Percentiles rank a stretch among this genome's conserved stretches.
Conservation (phyloP, 2,329 filamentous ascomycete species). For the Cladophialophora yegresii region DNA sequence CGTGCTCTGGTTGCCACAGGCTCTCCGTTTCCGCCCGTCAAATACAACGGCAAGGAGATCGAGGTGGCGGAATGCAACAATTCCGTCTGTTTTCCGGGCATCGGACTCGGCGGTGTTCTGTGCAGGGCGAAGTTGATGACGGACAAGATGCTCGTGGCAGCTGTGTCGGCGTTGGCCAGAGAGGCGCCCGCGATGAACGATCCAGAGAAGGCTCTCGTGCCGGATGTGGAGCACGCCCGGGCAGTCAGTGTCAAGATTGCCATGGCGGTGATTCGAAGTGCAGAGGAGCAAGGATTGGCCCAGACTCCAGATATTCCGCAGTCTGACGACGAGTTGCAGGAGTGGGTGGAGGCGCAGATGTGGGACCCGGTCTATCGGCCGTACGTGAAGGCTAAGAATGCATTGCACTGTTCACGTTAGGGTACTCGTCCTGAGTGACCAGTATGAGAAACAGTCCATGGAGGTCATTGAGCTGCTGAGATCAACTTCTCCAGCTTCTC, state of each 20-base stretch:
- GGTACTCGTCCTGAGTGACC: not conserved
- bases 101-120: slow-evolving; percentile 77
- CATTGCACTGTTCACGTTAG: not conserved
- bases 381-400: slow-evolving; percentile 9
- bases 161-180: slow-evolving; percentile 70
- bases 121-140: slow-evolving; percentile 67
- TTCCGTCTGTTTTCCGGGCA: slow-evolving; percentile 79
- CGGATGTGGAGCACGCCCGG: slow-evolving; percentile 72
- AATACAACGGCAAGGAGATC: slow-evolving; percentile 56
- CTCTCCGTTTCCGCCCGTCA: slow-evolving; percentile 76
- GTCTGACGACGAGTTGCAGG: slow-evolving; percentile 40
- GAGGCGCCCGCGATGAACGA: slow-evolving; percentile 71
- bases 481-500: slow-evolving; percentile 21
- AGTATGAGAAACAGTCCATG: not conserved
- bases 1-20: slow-evolving; percentile 79
- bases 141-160: slow-evolving; percentile 79
- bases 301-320: slow-evolving; percentile 66
- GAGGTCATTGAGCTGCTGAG: slow-evolving; percentile 4
- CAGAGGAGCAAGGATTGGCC: slow-evolving; percentile 68
- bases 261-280: slow-evolving; percentile 69
- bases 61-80: slow-evolving; percentile 85
- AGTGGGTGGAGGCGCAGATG: slow-evolving; percentile 49
- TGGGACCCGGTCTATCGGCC: slow-evolving; percentile 45
- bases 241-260: slow-evolving; percentile 78
- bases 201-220: slow-evolving; percentile 66